phyloP scores from a whole-genome alignment of 1,284 basidiomycete species.

The Ceratobasidium sp. region DNA sequence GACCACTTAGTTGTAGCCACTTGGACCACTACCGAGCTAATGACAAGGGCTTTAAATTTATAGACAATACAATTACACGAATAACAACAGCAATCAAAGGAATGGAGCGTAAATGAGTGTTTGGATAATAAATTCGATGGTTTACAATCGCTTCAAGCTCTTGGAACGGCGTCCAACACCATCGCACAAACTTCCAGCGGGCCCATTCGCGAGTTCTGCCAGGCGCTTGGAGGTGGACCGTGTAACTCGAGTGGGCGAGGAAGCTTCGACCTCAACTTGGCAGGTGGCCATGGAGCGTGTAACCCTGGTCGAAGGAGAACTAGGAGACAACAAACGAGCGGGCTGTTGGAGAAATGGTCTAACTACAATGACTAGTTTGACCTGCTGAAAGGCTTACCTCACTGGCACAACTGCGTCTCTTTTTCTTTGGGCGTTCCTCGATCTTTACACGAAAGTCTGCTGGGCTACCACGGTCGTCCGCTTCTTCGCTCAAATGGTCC shows the following conservation, averaged over 20 bases:
- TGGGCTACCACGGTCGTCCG: neutral
- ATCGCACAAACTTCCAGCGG: neutral
- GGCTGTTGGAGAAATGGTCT: neutral
- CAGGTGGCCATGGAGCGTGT: slow-evolving; percentile 29
- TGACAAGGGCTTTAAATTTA: too few species aligned
- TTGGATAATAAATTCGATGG: too few species aligned
- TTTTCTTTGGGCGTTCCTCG: slow-evolving; percentile 36
- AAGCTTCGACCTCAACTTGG: slow-evolving; percentile 10
- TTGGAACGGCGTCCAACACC: slow-evolving; percentile 9
- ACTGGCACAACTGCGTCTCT: slow-evolving; percentile 26
- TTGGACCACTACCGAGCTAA: too few species aligned
- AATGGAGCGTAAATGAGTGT: too few species aligned
- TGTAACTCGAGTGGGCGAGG: slow-evolving; percentile 22
- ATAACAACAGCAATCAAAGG: too few species aligned
- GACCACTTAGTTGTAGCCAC: too few species aligned
- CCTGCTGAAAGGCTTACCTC: neutral
- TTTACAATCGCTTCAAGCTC: slow-evolving; percentile 31
- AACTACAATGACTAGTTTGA: too few species aligned
- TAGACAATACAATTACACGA: too few species aligned
- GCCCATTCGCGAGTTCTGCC: slow-evolving; percentile 6
- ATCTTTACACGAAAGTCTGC: neutral
- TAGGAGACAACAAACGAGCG: neutral
- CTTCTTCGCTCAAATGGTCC: slow-evolving; percentile 1
- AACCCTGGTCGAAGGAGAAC: slow-evolving; percentile 9
- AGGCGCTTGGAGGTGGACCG: slow-evolving; percentile 36